Evolutionary conservation across 2,329 filamentous ascomycete species (phyloP).

Genomic region (Lachnellula hyalina): DNA sequence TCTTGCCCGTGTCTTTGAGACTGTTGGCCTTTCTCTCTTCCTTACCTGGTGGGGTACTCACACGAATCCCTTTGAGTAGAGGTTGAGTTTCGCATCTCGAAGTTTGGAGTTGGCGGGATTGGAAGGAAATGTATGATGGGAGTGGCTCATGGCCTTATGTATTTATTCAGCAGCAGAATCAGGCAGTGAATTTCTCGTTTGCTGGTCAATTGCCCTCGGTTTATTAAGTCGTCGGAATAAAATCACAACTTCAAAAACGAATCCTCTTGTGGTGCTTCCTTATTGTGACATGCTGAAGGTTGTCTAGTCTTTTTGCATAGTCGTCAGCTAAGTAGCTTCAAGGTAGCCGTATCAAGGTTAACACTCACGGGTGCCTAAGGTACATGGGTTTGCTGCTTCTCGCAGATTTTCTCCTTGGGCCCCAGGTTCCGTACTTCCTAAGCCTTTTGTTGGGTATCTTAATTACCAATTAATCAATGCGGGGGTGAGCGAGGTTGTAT

Average conservation of each 20-base stretch:
- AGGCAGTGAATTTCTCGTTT: constrained; percentile 13
- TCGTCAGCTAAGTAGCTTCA: too few relatives aligned
- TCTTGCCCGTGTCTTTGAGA: constrained; percentile 82
- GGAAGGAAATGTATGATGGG: constrained; percentile 3
- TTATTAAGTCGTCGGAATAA: not conserved
- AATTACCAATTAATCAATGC: too few relatives aligned
- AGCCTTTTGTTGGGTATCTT: too few relatives aligned
- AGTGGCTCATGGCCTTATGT: constrained; percentile 9
- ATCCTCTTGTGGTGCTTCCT: not conserved
- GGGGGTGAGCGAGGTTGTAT: too few relatives aligned
- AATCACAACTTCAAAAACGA: not conserved
- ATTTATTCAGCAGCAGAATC: constrained; percentile 13
- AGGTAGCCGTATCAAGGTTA: too few relatives aligned
- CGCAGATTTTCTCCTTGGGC: too few relatives aligned
- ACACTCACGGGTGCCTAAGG: too few relatives aligned
- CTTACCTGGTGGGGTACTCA: constrained; percentile 97
- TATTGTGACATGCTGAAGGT: too few relatives aligned
- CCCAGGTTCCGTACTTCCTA: too few relatives aligned
- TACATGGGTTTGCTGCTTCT: too few relatives aligned
- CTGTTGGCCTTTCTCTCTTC: constrained; percentile 84
- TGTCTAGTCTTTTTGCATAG: too few relatives aligned
- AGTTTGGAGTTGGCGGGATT: not conserved
- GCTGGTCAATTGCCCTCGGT: constrained; percentile 10
- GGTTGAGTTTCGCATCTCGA: not conserved
- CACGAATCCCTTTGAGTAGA: constrained; percentile 72